Evolutionary conservation across 2,329 filamentous ascomycete genomes (phyloP).

Genomic region (Ophiostoma ulmi): DNA sequence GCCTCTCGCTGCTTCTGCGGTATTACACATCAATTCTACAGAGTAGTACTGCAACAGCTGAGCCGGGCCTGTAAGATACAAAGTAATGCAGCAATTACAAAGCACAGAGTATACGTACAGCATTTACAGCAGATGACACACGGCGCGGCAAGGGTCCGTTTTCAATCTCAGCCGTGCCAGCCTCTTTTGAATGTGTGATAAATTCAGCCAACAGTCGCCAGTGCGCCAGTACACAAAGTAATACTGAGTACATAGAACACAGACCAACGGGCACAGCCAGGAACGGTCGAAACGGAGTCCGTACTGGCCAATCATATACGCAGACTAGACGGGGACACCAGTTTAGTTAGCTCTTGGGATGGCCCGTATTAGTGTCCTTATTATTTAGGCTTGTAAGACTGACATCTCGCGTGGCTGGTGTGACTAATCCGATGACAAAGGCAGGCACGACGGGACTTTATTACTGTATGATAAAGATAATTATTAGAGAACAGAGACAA

Average conservation of each 20-base stretch:
- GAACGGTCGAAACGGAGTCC: constrained; percentile 6
- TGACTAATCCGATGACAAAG: not conserved
- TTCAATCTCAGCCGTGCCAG: not conserved
- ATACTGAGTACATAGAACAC: not conserved
- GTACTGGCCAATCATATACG: not conserved
- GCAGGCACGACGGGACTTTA: not conserved
- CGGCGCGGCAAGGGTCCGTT: not conserved
- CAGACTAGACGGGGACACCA: not conserved
- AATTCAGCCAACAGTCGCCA: not conserved
- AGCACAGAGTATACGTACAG: not conserved
- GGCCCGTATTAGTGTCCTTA: not conserved
- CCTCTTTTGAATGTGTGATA: not conserved
- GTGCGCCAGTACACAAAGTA: no score
- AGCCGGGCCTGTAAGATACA: not conserved
- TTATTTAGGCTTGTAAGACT: constrained; percentile 1
- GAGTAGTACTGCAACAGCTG: not conserved
- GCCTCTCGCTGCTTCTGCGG: constrained; percentile 11
- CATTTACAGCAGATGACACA: not conserved
- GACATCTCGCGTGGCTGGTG: constrained; percentile 11
- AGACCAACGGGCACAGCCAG: not conserved
- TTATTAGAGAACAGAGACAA: no score
- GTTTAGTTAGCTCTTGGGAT: constrained; percentile 2
- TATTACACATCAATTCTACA: not conserved
- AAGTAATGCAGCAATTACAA: not conserved
- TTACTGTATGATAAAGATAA: not conserved